These are phyloP conservation scores for Dendrobium chrysotoxum DNA, from an alignment of 106 monocot genomes.

Conservation along the genomic window DNA sequence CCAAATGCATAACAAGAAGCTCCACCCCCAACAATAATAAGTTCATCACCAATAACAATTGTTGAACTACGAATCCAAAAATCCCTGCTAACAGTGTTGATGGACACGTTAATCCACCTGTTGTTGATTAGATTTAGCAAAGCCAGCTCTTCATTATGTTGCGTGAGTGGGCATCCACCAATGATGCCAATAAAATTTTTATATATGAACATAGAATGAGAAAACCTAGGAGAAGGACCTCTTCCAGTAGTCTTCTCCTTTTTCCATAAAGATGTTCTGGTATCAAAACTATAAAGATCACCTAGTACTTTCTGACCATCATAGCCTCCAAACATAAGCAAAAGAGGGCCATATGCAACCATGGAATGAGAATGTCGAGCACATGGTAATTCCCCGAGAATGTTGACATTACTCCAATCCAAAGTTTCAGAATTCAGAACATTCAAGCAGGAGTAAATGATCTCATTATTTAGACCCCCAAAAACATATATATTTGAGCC, in stretches of 20 bases:
- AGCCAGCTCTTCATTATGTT: slow-evolving; percentile 42
- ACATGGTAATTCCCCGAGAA: slow-evolving; percentile 59
- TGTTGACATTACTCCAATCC: slow-evolving; percentile 49
- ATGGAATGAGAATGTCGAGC: slow-evolving; percentile 90
- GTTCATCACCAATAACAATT: slow-evolving; percentile 52
- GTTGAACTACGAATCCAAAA: slow-evolving; percentile 79
- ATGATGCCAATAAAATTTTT: slow-evolving; percentile 71
- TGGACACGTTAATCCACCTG: slow-evolving; percentile 44
- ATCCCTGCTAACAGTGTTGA: slow-evolving; percentile 40
- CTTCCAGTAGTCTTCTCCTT: slow-evolving; percentile 40
- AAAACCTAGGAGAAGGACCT: slow-evolving; percentile 78
- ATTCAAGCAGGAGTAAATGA: slow-evolving; percentile 66
- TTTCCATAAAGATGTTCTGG: slow-evolving; percentile 43
- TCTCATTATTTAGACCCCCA: slow-evolving; percentile 79
- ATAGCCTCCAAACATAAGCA: slow-evolving; percentile 88
- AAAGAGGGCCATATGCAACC: slow-evolving; percentile 40
- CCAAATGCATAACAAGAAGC: slow-evolving; percentile 99
- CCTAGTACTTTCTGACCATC: slow-evolving; percentile 70
- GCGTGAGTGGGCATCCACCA: slow-evolving; percentile 73
- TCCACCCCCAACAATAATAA: slow-evolving; percentile 85
- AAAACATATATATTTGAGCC: slow-evolving; percentile 76
- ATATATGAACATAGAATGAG: slow-evolving; percentile 89
- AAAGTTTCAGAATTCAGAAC: slow-evolving; percentile 52
- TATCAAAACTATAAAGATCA: slow-evolving; percentile 76
- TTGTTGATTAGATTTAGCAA: slow-evolving; percentile 47